Evolutionary conservation across 1,139 yeast genomes (phyloP), one percentile per base, ranked within the genome.

Genomic region (Protomyces macrosporus): DNA sequence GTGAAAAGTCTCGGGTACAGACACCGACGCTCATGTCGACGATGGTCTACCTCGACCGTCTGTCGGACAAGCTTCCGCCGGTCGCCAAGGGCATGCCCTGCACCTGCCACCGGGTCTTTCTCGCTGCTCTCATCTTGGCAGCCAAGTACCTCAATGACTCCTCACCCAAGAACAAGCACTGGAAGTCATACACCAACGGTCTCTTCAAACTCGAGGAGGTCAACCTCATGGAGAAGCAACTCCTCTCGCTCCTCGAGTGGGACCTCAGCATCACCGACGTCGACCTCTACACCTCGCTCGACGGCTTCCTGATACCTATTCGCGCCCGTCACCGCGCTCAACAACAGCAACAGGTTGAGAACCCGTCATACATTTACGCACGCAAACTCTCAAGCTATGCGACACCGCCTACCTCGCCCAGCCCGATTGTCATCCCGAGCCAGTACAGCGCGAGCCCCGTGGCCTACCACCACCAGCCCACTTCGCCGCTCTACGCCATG

Each of bases 11-110:
- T 12, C 90, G 91, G 73, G 98, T 93, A 33, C 97, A 91, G 76
- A 88, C 96, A 3, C 91, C 97, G 50, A 93, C 98, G 1, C 80
- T 93, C 65, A 91, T 93, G 98, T 86, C 97, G 16, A 82, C 96
- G 1, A 79, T 90, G 63, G 90, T 90, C 10, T 91, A 89, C 74
- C 80, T 91, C 65, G 84, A 87, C 66, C 86, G 90, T 68, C 79
- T 91, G 69, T 83, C 95, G 69, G 81, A 83, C 67, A 79, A 87
- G 12, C 82, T 93, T 65, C 97, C 98, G 4, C 84, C 91, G 39
- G 87, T 88, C 75, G 95, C 96, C 30, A 84, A 87, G 66, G 98
- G 98, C 33, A 89, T 91, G 83, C 90, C 89, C 69, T 89, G 97
- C 65, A 90, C 98, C 4, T 84, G 95, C 73, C 98, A 93, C 77